Evolutionary conservation across 495 filamentous ascomycete genomes (phyloP).

Genomic region (Chaetomium cochliodes): DNA sequence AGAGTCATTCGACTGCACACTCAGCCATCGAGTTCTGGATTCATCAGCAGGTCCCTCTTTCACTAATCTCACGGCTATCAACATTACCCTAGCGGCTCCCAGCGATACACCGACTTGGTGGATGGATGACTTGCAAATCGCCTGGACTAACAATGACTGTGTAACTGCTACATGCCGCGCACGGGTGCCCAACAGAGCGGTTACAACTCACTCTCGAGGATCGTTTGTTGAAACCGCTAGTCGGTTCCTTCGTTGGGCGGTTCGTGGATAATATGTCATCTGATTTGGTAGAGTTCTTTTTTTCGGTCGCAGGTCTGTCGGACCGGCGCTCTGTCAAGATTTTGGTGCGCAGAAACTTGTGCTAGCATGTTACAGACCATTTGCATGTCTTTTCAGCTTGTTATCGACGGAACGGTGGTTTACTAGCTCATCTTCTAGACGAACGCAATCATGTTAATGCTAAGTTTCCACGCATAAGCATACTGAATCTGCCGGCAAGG

Average conservation of each 20-base stretch:
- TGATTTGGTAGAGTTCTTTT: too few relatives aligned
- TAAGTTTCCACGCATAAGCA: background rate
- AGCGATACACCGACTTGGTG: slow-evolving; percentile 39
- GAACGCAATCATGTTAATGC: too few relatives aligned
- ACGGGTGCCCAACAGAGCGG: slow-evolving; percentile 32
- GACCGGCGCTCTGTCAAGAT: background rate
- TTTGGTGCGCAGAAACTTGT: background rate
- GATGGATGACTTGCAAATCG: slow-evolving; percentile 45
- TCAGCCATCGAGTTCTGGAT: slow-evolving; percentile 37
- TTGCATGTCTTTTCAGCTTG: slow-evolving; percentile 27
- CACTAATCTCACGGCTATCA: slow-evolving; percentile 41
- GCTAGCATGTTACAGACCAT: slow-evolving; percentile 14
- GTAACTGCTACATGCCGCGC: slow-evolving; percentile 40
- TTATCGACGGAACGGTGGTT: background rate
- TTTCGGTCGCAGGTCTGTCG: background rate
- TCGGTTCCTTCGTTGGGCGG: slow-evolving; percentile 28
- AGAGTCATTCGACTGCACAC: slow-evolving; percentile 33
- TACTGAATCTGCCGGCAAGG: background rate
- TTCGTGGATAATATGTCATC: slow-evolving; percentile 12
- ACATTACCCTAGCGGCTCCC: slow-evolving; percentile 35
- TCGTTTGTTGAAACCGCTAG: slow-evolving; percentile 12
- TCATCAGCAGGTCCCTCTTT: slow-evolving; percentile 28
- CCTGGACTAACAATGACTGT: slow-evolving; percentile 46
- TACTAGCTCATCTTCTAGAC: background rate
- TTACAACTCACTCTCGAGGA: background rate